These are phyloP conservation scores for Lyophyllum atratum DNA, from an alignment of 768 basidiomycete species.

Conservation along the genomic window DNA sequence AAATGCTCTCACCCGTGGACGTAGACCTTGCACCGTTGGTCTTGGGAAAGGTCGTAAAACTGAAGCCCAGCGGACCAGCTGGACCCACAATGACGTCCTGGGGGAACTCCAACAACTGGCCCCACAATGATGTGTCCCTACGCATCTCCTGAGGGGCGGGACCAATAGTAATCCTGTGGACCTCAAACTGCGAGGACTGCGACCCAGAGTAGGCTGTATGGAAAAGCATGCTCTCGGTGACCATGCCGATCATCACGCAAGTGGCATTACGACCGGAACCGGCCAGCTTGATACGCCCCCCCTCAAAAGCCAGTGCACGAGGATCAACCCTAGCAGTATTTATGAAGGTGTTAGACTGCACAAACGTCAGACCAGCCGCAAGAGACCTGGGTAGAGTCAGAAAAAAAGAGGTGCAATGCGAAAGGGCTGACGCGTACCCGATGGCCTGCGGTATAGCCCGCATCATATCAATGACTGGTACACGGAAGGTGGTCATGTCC, in stretches of 20 bases:
- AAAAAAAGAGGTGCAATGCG: not conserved
- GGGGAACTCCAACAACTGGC: slow-evolving; percentile 1
- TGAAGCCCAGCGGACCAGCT: not conserved
- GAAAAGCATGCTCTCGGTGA: slow-evolving; percentile 3
- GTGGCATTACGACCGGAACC: not conserved
- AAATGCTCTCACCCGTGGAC: not conserved
- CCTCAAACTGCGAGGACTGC: not conserved
- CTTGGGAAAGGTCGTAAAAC: not conserved
- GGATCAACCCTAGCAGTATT: slow-evolving; percentile 6
- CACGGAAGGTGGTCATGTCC: not conserved
- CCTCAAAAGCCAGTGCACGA: not conserved
- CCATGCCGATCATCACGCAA: slow-evolving; percentile 7
- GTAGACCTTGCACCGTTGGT: not conserved
- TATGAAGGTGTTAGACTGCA: not conserved
- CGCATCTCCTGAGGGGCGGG: slow-evolving; percentile 8
- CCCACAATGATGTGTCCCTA: slow-evolving; percentile 8
- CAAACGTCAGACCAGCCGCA: slow-evolving; percentile 1
- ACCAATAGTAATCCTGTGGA: slow-evolving; percentile 1
- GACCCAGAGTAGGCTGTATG: not conserved
- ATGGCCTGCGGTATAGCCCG: not conserved
- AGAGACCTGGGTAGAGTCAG: not conserved
- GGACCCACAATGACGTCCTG: not conserved
- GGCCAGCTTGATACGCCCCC: not conserved
- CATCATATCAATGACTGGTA: not conserved
- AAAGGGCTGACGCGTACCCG: not conserved